Base-by-base conservation (phyloP, 495 filamentous ascomycete species). In the Aspergillus funiculosus region DNA sequence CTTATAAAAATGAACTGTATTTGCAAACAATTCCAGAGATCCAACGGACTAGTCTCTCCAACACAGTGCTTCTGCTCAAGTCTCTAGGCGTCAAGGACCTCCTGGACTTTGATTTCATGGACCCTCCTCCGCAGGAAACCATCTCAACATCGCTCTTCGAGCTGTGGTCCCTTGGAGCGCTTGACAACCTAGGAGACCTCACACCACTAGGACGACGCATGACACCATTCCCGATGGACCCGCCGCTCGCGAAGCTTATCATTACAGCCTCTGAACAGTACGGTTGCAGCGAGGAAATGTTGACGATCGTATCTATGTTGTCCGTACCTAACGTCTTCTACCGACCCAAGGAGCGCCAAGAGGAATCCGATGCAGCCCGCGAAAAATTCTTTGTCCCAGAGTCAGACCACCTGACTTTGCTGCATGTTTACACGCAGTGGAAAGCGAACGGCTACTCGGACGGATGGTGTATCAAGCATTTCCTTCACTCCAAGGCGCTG, bases 371-470 rank as follows among this genome's bases (percentile, higher is more conserved):
- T 58, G 82, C 89, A 0, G 91, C 94, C 3, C 78, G 90, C n/a
- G 94, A 99, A 57, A 95, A 96, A 57, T 99, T 99, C 66, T 97
- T 95, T 62, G 94, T 97, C 10, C 87, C 89, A 11, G 92, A 99
- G 67, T 95, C 88, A 2, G 94, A 99, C 63, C 94, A 99, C 58
- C 68, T 99, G 5, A 99, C 94, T 2, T 83, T 96, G 21, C 79
- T 99, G 10, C 88, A 97, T 56, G 92, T 99, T 7, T 99, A 91
- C 65, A 86, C 85, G 10, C 90, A 95, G 59, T 97, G 94, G 94
- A 88, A 86, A 61, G 72, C 83, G 5, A 95, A 97, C 61, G 89
- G 89, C 2, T 85, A 78, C 59, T 90, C 81, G 10, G 94, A 99
- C 59, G 77, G 77, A 21, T 99, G 94, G 94, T 96, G 92, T 56